Evolutionary conservation across 495 filamentous ascomycete genomes (phyloP).

Genomic region (Tirmania nivea): DNA sequence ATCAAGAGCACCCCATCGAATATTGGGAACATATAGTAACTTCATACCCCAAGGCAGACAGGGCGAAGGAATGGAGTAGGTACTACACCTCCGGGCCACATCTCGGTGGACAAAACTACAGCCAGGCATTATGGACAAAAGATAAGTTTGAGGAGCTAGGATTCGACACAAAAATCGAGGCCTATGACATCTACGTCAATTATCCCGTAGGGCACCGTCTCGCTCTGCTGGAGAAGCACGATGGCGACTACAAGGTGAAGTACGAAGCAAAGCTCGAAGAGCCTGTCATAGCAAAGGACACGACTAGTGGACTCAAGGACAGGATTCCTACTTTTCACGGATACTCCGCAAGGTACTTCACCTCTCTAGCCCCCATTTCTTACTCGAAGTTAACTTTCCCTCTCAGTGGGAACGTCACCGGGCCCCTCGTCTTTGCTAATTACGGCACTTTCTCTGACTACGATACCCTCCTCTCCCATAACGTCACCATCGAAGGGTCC

Average conservation of each 20-base stretch:
- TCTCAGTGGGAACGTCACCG: conserved; percentile 43
- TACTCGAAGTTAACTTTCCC: not conserved
- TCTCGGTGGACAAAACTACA: conserved; percentile 71
- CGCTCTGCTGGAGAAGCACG: conserved; percentile 42
- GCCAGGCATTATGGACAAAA: conserved; percentile 69
- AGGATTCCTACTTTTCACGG: conserved; percentile 88
- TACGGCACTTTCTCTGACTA: conserved; percentile 73
- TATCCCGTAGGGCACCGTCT: conserved; percentile 65
- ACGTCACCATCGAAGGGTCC: conserved; percentile 64
- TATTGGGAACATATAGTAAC: not conserved
- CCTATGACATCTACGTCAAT: conserved; percentile 82
- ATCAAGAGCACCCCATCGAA: not conserved
- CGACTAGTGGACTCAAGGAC: conserved; percentile 45
- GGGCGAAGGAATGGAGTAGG: conserved; percentile 58
- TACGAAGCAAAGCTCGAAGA: conserved; percentile 71
- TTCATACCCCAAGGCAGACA: conserved; percentile 34
- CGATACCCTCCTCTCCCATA: conserved; percentile 64
- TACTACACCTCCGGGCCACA: conserved; percentile 85
- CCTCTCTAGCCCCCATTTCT: not conserved
- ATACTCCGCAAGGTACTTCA: conserved; percentile 44
- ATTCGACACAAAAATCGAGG: conserved; percentile 44
- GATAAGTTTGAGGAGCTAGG: conserved; percentile 73
- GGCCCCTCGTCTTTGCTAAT: conserved; percentile 54
- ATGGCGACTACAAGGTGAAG: conserved; percentile 25
- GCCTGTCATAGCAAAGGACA: conserved; percentile 67